phyloP scores from a whole-genome alignment of 139 green algal genomes.

The Picochlorum sp. region DNA sequence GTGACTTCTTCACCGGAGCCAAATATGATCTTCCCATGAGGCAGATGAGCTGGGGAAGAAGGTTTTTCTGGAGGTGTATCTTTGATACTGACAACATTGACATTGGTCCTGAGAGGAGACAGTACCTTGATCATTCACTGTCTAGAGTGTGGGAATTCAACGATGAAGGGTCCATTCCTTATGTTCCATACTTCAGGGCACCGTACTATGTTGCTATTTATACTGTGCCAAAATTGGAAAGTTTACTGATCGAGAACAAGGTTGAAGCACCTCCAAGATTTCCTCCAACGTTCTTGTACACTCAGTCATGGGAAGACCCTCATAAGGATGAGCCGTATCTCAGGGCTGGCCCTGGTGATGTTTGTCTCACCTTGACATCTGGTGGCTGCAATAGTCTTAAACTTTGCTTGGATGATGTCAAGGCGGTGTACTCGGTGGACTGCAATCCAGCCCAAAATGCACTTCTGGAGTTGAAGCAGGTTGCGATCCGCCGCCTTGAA shows the following conservation, averaged over 20 bases:
- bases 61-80: conserved; percentile 91
- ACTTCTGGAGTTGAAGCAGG: conserved; percentile 90
- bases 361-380: conserved; percentile 89
- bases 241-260: conserved; percentile 40
- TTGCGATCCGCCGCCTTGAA: conserved; percentile 70
- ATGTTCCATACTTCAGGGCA: conserved; percentile 77
- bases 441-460: conserved; percentile 94
- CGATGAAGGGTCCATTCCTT: conserved; percentile 82
- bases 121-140: conserved; percentile 88
- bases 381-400: conserved; percentile 97
- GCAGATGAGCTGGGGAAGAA: conserved; percentile 73
- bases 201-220: conserved; percentile 95
- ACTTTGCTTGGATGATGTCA: conserved; percentile 74
- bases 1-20: conserved; percentile 86
- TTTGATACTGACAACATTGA: conserved; percentile 96
- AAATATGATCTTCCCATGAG: conserved; percentile 91
- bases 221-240: conserved; percentile 35
- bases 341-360: conserved; percentile 53
- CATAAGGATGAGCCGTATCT: conserved; percentile 18
- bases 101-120: conserved; percentile 84
- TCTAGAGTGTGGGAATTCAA: conserved; percentile 84
- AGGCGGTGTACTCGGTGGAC: conserved; percentile 87
- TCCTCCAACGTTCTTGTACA: conserved; percentile 98
- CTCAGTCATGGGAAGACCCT: conserved; percentile 95
- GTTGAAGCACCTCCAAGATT: conserved; percentile 79